A percentile compares a stretch with the other conserved stretches of the same genome.
Evolutionary conservation across 2,329 filamentous ascomycete genomes (phyloP).

Genomic region (Paramyrothecium sp.): DNA sequence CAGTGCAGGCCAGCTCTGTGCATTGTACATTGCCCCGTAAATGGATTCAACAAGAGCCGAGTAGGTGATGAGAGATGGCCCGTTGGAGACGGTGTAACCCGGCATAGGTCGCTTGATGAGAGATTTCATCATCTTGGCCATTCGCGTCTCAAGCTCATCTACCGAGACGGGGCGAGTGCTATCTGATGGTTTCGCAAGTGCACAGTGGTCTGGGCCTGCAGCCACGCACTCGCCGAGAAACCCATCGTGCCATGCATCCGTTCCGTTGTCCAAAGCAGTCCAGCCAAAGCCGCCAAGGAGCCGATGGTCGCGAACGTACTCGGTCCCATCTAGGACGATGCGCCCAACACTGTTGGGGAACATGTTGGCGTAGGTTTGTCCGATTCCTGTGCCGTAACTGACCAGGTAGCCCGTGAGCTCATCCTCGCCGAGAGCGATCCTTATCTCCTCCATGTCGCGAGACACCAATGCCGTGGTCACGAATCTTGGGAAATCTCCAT

Average conservation of each 20-base stretch:
- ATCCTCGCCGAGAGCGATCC: constrained; percentile 41
- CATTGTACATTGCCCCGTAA: constrained; percentile 42
- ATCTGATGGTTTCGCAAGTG: constrained; percentile 33
- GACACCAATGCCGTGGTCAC: constrained; percentile 45
- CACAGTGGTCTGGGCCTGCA: constrained; percentile 44
- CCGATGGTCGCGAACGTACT: constrained; percentile 45
- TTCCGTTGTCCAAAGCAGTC: constrained; percentile 47
- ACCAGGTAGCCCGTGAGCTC: constrained; percentile 48
- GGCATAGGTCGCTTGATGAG: constrained; percentile 35
- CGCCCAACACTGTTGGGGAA: constrained; percentile 47
- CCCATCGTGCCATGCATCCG: constrained; percentile 47
- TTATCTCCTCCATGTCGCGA: constrained; percentile 48
- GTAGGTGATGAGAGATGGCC: constrained; percentile 45
- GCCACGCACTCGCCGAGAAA: constrained; percentile 49
- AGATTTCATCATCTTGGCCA: constrained; percentile 34
- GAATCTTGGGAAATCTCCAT: constrained; percentile 46
- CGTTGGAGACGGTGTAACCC: constrained; percentile 34
- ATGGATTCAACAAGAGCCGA: constrained; percentile 36
- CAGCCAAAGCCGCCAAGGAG: constrained; percentile 44
- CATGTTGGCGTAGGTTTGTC: constrained; percentile 50
- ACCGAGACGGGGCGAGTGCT: constrained; percentile 28
- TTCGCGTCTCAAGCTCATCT: constrained; percentile 33
- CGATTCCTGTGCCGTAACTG: constrained; percentile 52
- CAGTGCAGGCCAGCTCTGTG: constrained; percentile 34
- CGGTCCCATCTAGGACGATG: constrained; percentile 47